Evolutionary conservation across 1,139 yeast genomes (phyloP).

Genomic region (Magnusiomyces tetraspermus): DNA sequence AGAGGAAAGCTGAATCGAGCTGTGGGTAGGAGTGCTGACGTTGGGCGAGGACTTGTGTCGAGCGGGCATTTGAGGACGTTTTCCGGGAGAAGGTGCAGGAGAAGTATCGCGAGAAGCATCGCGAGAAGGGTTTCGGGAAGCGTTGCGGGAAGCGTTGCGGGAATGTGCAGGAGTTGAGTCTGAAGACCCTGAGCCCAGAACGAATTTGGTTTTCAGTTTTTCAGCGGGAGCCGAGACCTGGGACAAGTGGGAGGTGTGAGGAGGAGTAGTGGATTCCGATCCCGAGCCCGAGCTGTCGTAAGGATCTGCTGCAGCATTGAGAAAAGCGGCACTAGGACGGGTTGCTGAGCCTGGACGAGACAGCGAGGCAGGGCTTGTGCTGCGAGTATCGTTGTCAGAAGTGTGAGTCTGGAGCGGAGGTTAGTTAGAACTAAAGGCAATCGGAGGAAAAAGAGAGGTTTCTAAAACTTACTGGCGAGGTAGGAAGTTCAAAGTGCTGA

Average conservation of each 20-base stretch:
- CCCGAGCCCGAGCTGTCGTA: background rate
- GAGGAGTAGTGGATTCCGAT: no score
- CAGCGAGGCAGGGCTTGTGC: background rate
- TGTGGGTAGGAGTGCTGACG: no score
- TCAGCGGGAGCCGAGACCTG: no score
- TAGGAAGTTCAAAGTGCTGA: constrained; percentile 29
- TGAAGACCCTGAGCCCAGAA: no score
- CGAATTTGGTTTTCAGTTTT: no score
- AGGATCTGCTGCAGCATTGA: constrained; percentile 7
- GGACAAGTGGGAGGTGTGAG: no score
- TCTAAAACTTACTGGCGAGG: constrained; percentile 23
- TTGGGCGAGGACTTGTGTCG: background rate
- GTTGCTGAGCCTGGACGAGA: background rate
- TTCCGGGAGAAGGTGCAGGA: constrained; percentile 26
- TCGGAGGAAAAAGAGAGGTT: background rate
- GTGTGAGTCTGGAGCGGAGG: background rate
- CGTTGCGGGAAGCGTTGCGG: constrained; percentile 7
- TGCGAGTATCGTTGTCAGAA: background rate
- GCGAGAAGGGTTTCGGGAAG: constrained; percentile 9
- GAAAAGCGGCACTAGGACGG: constrained; percentile 10
- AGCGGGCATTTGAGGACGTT: background rate
- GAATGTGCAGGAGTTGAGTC: no score
- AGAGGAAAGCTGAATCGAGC: constrained; percentile 32
- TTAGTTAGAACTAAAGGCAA: background rate
- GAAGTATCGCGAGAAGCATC: constrained; percentile 18